Evolutionary conservation across 208 protist genomes (phyloP).

Genomic region (Trypanosoma caninum): DNA sequence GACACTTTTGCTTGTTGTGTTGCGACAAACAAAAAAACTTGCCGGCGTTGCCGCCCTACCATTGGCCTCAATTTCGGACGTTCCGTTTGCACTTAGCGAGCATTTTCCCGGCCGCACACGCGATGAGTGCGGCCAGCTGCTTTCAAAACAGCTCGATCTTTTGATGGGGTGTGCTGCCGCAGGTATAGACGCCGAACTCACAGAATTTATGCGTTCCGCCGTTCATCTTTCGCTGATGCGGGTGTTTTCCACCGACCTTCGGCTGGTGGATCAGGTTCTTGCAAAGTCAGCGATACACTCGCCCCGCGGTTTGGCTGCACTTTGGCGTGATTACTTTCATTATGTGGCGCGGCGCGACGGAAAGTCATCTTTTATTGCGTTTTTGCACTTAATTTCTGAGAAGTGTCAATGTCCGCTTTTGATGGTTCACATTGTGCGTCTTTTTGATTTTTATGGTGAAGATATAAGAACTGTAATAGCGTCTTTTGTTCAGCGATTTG

Average conservation of each 20-base stretch:
- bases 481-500: constrained; percentile 15
- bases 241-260: constrained; percentile 34
- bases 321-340: constrained; percentile 53
- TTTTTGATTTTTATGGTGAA: constrained; percentile 20
- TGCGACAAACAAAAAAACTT: constrained; percentile 34
- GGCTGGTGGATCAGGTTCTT: constrained; percentile 52
- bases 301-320: constrained; percentile 23
- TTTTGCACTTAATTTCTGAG: constrained; percentile 23
- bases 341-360: constrained; percentile 35
- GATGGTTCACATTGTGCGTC: constrained; percentile 7
- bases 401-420: constrained; percentile 15
- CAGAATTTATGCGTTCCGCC: constrained; percentile 33
- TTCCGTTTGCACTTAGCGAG: constrained; percentile 34
- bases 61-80: constrained; percentile 64
- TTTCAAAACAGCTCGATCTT: constrained; percentile 43
- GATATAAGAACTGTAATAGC: neutral
- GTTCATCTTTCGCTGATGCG: constrained; percentile 56
- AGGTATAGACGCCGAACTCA: constrained; percentile 27
- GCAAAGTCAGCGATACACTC: constrained; percentile 36
- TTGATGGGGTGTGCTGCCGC: constrained; percentile 26
- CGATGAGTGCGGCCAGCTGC: constrained; percentile 25
- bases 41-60: constrained; percentile 35
- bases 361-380: constrained; percentile 13
- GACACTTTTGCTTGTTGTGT: constrained; percentile 44
- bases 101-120: constrained; percentile 22